phyloP scores from a whole-genome alignment of 2,329 filamentous ascomycete genomes.

The Penicillium sp. region DNA sequence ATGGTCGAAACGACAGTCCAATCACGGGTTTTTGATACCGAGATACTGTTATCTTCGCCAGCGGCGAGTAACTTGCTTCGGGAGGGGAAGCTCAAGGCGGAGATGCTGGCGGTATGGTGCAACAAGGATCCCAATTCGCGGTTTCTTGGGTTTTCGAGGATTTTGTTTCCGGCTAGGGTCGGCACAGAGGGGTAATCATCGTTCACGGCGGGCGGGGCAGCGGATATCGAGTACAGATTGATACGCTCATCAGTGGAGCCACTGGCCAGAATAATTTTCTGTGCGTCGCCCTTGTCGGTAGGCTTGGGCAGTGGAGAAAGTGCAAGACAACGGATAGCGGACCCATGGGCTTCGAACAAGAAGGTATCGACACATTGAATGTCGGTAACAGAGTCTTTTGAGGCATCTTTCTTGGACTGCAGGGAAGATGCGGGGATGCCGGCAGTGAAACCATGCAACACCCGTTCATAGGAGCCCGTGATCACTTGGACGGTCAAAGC shows the following conservation, averaged over 20 bases:
- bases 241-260: conserved; percentile 92
- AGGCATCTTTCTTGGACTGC: conserved; percentile 26
- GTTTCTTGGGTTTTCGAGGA: conserved; percentile 83
- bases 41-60: conserved; percentile 87
- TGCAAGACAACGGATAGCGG: conserved; percentile 84
- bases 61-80: conserved; percentile 84
- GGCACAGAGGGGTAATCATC: conserved; percentile 61
- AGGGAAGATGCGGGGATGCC: conserved; percentile 53
- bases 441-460: conserved; percentile 88
- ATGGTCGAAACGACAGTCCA: conserved; percentile 86
- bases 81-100: conserved; percentile 76
- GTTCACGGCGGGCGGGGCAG: conserved; percentile 60
- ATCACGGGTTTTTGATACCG: conserved; percentile 82
- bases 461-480: conserved; percentile 88
- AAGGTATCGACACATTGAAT: conserved; percentile 86
- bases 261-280: conserved; percentile 85
- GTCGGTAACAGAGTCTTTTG: conserved; percentile 30
- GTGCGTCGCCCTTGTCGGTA: conserved; percentile 54
- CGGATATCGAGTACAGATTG: conserved; percentile 89
- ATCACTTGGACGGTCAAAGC: conserved; percentile 77
- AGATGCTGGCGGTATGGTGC: conserved; percentile 83
- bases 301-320: conserved; percentile 71
- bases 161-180: conserved; percentile 68
- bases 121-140: conserved; percentile 82
- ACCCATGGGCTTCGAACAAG: conserved; percentile 89